Percentiles rank a stretch among this genome's conserved stretches.
These are phyloP conservation scores for Phialophora tarda DNA, from an alignment of 2,329 filamentous ascomycete genomes.

Conservation along the genomic window DNA sequence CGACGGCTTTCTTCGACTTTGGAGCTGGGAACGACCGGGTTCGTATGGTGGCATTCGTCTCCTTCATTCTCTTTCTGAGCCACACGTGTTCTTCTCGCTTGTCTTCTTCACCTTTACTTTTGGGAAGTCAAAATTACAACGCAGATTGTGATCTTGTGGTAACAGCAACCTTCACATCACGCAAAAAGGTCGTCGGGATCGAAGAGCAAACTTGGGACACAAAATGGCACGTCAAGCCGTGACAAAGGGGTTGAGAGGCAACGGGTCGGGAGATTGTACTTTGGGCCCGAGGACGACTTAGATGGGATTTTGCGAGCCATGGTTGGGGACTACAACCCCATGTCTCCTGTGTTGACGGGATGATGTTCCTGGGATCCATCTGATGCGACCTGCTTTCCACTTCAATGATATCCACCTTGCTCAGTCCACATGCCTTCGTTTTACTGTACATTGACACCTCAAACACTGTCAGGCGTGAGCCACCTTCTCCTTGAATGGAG, in stretches of 20 bases:
- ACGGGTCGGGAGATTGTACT: background rate
- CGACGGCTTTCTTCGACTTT: constrained; percentile 4
- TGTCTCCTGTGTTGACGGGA: background rate
- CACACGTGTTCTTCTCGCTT: constrained; percentile 19
- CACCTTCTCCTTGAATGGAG: background rate
- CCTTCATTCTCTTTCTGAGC: constrained; percentile 10
- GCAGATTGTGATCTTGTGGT: constrained; percentile 14
- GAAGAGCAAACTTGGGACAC: background rate
- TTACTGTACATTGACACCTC: background rate
- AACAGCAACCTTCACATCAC: constrained; percentile 1
- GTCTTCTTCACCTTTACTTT: constrained; percentile 17
- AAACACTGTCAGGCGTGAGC: background rate
- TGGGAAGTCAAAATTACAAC: constrained; percentile 18
- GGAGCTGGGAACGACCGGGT: background rate
- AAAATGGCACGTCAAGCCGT: background rate
- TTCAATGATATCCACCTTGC: constrained; percentile 18
- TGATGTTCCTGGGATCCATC: constrained; percentile 6
- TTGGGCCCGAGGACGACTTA: background rate
- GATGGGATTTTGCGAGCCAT: background rate
- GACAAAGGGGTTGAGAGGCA: background rate
- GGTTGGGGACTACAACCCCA: background rate
- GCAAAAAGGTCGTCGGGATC: background rate
- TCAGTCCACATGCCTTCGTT: constrained; percentile 2
- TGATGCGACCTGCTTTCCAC: constrained; percentile 10
- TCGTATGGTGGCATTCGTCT: background rate